Conservation (phyloP, 345 rosid genomes). For the Brassica nigra region DNA sequence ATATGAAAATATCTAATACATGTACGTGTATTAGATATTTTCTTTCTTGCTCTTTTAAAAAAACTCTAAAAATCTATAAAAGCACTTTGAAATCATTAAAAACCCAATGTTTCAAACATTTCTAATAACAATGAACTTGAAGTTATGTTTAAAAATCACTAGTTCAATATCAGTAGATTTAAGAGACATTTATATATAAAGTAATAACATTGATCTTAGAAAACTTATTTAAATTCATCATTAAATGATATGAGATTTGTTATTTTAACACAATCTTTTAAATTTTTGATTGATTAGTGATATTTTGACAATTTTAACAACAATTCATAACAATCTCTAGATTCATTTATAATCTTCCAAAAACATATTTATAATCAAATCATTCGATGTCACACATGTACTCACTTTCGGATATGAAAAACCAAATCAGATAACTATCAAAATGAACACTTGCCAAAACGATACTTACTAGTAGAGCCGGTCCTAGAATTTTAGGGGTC, state of each 20-base stretch:
- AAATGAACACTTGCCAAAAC: neutral
- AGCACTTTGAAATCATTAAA: neutral
- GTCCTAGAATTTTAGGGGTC: no score
- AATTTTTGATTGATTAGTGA: neutral
- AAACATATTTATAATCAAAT: neutral
- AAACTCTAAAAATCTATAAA: neutral
- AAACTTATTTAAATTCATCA: neutral
- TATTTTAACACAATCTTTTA: neutral
- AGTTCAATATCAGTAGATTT: neutral
- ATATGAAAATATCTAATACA: neutral
- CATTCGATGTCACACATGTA: neutral
- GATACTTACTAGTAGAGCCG: slow-evolving; percentile 51
- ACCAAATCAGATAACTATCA: neutral
- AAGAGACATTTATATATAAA: neutral
- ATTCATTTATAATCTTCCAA: neutral
- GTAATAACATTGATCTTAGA: neutral
- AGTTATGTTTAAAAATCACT: neutral
- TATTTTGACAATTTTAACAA: neutral
- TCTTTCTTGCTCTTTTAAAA: neutral
- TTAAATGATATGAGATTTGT: neutral
- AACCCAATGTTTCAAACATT: neutral
- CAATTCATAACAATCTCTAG: neutral
- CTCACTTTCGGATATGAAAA: neutral
- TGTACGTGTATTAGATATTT: neutral
- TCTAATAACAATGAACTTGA: neutral